Evolutionary conservation across 768 basidiomycete species (phyloP).

Genomic region (Lactarius vividus): DNA sequence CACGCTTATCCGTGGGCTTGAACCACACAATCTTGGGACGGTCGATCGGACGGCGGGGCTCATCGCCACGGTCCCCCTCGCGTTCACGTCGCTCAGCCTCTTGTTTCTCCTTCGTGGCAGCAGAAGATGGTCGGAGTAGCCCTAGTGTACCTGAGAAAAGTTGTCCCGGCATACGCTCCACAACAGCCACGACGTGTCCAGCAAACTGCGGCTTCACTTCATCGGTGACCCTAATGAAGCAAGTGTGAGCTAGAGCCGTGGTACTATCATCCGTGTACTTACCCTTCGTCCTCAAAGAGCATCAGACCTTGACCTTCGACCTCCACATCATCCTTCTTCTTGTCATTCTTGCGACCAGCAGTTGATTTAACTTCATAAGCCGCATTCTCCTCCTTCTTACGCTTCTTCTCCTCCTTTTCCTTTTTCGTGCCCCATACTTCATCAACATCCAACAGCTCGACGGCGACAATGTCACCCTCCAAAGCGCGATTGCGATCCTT

Average conservation of each 20-base stretch:
- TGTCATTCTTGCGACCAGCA: conserved; percentile 87
- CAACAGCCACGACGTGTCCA: conserved; percentile 99
- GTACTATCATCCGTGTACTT: conserved; percentile 31
- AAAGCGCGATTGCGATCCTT: conserved; percentile 98
- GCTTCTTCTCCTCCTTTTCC: conserved; percentile 99
- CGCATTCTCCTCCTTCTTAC: conserved; percentile 99
- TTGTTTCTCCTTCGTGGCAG: conserved; percentile 98
- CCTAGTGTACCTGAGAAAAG: conserved; percentile 97
- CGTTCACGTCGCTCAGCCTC: conserved; percentile 97
- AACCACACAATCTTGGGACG: conserved; percentile 99
- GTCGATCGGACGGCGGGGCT: conserved; percentile 78
- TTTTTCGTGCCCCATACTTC: conserved; percentile 99
- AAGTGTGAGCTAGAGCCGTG: conserved; percentile 16
- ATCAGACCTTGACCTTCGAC: conserved; percentile 98
- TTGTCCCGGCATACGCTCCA: conserved; percentile 98
- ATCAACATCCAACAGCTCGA: conserved; percentile 96
- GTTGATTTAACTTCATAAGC: conserved; percentile 83
- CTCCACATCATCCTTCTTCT: conserved; percentile 99
- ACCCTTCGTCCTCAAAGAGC: conserved; percentile 98
- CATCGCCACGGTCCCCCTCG: conserved; percentile 88
- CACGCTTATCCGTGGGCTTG: conserved; percentile 98
- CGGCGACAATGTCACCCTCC: conserved; percentile 97
- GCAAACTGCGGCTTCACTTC: conserved; percentile 98
- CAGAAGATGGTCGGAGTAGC: conserved; percentile 90
- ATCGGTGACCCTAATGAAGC: conserved; percentile 75